These are phyloP conservation scores for Pichia eremophila DNA, from an alignment of 805 yeast species.

Conservation along the genomic window DNA sequence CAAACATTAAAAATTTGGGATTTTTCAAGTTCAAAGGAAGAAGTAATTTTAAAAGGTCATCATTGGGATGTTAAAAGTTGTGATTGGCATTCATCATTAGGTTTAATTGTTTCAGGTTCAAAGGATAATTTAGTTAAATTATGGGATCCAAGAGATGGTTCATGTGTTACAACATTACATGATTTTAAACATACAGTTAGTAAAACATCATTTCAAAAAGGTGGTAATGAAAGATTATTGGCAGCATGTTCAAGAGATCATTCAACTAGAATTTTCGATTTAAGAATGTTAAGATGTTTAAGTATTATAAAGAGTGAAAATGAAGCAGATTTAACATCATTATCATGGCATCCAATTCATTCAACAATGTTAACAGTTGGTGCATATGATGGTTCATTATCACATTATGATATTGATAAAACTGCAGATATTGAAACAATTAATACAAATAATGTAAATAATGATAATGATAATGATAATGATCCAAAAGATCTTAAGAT, in stretches of 20 bases:
- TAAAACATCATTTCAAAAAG: slow-evolving; percentile 64
- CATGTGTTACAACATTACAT: slow-evolving; percentile 69
- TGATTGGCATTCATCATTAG: slow-evolving; percentile 92
- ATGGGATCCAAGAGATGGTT: slow-evolving; percentile 89
- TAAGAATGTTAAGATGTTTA: slow-evolving; percentile 74
- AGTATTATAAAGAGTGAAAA: slow-evolving; percentile 58
- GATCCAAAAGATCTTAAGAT: background rate
- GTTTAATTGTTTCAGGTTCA: slow-evolving; percentile 84
- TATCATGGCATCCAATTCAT: slow-evolving; percentile 91
- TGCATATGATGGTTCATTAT: slow-evolving; percentile 79
- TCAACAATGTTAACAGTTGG: slow-evolving; percentile 74
- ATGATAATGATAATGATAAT: background rate
- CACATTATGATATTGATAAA: slow-evolving; percentile 60
- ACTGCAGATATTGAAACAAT: slow-evolving; percentile 26
- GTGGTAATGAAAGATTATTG: slow-evolving; percentile 61
- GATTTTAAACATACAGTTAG: slow-evolving; percentile 94
- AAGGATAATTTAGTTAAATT: slow-evolving; percentile 88
- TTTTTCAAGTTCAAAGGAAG: slow-evolving; percentile 81
- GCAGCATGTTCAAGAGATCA: slow-evolving; percentile 88
- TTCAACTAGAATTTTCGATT: slow-evolving; percentile 79
- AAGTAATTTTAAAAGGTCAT: slow-evolving; percentile 74
- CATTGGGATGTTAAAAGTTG: slow-evolving; percentile 98
- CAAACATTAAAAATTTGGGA: slow-evolving; percentile 88
- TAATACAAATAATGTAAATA: background rate
- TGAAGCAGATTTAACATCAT: slow-evolving; percentile 75